These are phyloP conservation scores for Yarrowia bubula DNA, from an alignment of 805 yeast species.

Conservation along the genomic window DNA sequence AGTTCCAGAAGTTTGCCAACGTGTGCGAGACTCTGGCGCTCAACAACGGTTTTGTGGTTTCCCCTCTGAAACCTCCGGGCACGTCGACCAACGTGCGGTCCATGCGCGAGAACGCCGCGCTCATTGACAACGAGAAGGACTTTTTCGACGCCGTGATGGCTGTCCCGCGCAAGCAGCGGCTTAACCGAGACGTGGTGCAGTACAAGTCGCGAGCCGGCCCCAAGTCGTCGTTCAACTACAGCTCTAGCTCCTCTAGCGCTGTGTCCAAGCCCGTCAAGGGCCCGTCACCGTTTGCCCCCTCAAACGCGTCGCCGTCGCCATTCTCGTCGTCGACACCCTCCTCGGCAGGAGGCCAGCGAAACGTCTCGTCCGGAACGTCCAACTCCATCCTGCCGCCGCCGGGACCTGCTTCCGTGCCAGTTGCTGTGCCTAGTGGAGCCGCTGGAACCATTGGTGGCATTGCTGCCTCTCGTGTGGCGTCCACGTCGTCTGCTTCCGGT, in stretches of 20 bases:
- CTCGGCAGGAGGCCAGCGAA: neutral
- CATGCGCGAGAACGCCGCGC: conserved; percentile 71
- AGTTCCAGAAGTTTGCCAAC: conserved; percentile 83
- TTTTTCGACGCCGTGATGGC: conserved; percentile 62
- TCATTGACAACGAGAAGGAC: conserved; percentile 81
- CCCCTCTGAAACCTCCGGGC: conserved; percentile 61
- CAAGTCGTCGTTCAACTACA: conserved; percentile 7
- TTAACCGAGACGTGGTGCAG: conserved; percentile 39
- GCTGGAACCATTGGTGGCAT: conserved; percentile 13
- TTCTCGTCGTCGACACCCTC: neutral
- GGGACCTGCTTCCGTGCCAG: neutral
- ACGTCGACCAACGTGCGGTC: conserved; percentile 49
- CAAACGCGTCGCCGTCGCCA: neutral
- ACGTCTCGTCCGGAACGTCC: neutral
- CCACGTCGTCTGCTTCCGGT: conserved; percentile 18
- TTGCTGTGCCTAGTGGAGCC: neutral
- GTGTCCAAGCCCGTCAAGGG: conserved; percentile 5
- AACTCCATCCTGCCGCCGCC: neutral
- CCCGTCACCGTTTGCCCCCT: neutral
- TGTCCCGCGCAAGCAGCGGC: conserved; percentile 35
- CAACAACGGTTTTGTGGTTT: conserved; percentile 78
- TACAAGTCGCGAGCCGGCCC: conserved; percentile 32
- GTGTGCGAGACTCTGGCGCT: conserved; percentile 79
- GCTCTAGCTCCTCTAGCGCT: neutral
- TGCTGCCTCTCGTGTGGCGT: conserved; percentile 6